Evolutionary conservation across 805 yeast genomes (phyloP).

Genomic region (Candida orba): DNA sequence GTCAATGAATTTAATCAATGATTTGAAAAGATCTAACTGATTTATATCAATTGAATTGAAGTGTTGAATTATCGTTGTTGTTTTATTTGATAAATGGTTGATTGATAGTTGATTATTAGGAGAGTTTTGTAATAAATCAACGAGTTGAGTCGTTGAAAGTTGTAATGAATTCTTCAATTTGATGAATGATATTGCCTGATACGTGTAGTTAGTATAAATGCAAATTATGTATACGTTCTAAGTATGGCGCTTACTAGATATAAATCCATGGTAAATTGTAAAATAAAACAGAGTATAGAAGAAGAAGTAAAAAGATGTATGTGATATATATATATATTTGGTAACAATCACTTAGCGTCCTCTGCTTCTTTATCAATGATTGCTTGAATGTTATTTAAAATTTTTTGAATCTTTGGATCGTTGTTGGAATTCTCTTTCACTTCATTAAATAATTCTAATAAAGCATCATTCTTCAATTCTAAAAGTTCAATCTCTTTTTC

Average conservation of each 20-base stretch:
- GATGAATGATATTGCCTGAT: neutral
- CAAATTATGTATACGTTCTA: too few species aligned
- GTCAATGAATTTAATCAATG: too few species aligned
- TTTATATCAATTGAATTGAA: too few species aligned
- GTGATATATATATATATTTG: neutral
- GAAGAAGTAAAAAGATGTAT: neutral
- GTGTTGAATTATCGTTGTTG: too few species aligned
- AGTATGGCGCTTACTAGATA: neutral
- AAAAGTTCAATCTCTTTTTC: conserved; percentile 36
- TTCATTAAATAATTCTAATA: conserved; percentile 4
- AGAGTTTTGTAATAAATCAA: neutral
- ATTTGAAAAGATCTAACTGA: too few species aligned
- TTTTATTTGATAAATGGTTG: too few species aligned
- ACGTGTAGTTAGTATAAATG: neutral
- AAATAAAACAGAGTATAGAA: neutral
- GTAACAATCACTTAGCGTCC: neutral
- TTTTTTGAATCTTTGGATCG: neutral
- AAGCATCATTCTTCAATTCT: conserved; percentile 25
- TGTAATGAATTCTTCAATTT: neutral
- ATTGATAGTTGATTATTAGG: neutral
- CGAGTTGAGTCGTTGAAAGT: neutral
- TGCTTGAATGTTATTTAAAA: neutral
- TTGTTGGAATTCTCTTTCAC: conserved; percentile 1
- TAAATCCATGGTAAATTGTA: neutral
- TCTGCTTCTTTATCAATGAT: neutral